phyloP scores from a whole-genome alignment of 352 stramenopile species.

The Phytophthora gonapodyides region DNA sequence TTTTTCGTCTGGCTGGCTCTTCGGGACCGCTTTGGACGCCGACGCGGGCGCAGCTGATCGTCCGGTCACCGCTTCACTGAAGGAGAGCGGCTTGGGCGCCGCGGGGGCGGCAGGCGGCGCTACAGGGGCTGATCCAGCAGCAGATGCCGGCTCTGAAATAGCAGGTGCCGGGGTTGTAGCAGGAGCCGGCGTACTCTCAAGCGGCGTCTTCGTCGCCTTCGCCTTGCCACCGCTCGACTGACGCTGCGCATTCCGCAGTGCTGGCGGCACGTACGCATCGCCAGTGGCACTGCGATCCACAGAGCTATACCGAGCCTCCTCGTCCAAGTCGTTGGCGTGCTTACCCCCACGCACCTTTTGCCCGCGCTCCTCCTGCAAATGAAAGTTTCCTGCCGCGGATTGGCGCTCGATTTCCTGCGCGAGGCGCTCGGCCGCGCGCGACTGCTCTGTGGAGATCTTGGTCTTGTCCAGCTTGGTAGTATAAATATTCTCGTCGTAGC shows the following conservation, averaged over 20 bases:
- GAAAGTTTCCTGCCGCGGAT: conserved; percentile 88
- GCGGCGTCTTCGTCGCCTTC: conserved; percentile 20
- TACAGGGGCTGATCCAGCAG: conserved; percentile 10
- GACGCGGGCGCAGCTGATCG: conserved; percentile 28
- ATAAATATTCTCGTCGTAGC: conserved; percentile 98
- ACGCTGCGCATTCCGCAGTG: conserved; percentile 53
- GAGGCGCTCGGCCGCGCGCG: conserved; percentile 90
- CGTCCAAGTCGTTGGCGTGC: conserved; percentile 76
- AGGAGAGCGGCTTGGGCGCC: conserved; percentile 64
- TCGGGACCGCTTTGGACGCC: conserved; percentile 7
- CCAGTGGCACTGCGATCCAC: conserved; percentile 63
- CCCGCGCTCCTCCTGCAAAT: conserved; percentile 95
- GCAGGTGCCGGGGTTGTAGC: conserved; percentile 12
- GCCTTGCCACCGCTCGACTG: conserved; percentile 43
- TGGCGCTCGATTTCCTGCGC: conserved; percentile 95
- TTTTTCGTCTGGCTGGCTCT: conserved; percentile 23
- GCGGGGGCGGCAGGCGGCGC: conserved; percentile 1
- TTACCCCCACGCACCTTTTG: conserved; percentile 35
- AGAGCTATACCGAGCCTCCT: conserved; percentile 96
- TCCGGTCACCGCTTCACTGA: conserved; percentile 72
- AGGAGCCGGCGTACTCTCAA: conserved; percentile 1
- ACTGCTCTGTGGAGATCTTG: conserved; percentile 90
- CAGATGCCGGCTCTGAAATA: conserved; percentile 12
- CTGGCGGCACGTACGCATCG: conserved; percentile 74
- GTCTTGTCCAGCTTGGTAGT: conserved; percentile 96